Evolutionary conservation across 2,329 filamentous ascomycete species (phyloP).

Genomic region (Hortaea werneckii): DNA sequence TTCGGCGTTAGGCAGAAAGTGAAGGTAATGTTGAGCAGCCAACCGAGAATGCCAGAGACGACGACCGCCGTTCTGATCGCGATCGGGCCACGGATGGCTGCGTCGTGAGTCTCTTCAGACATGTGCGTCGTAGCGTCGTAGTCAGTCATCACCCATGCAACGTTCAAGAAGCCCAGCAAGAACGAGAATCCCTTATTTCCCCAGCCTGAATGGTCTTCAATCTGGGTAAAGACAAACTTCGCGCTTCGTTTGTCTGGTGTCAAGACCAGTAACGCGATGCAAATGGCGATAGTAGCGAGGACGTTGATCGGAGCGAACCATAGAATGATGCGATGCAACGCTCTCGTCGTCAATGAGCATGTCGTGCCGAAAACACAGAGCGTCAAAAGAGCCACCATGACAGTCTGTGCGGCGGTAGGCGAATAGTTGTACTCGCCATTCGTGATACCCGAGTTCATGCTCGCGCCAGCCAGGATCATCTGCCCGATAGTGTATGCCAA

Average conservation of each 20-base stretch:
- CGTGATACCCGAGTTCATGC: constrained; percentile 49
- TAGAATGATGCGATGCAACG: constrained; percentile 48
- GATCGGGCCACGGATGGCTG: constrained; percentile 48
- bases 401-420: constrained; percentile 49
- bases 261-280: constrained; percentile 46
- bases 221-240: constrained; percentile 50
- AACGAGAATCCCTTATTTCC: constrained; percentile 52
- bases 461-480: constrained; percentile 51
- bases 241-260: constrained; percentile 51
- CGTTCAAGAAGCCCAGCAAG: constrained; percentile 48
- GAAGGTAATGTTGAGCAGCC: constrained; percentile 52
- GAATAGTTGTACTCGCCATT: constrained; percentile 43
- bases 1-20: constrained; percentile 48
- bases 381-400: constrained; percentile 46
- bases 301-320: constrained; percentile 61
- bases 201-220: constrained; percentile 55
- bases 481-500: constrained; percentile 54
- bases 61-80: constrained; percentile 37
- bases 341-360: constrained; percentile 53
- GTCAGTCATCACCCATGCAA: constrained; percentile 58
- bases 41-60: constrained; percentile 51
- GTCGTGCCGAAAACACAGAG: constrained; percentile 48
- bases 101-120: constrained; percentile 57
- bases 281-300: constrained; percentile 50
- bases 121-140: constrained; percentile 60